Evolutionary conservation across 768 basidiomycete genomes (phyloP).

Genomic region (Cystobasidium ongulense): DNA sequence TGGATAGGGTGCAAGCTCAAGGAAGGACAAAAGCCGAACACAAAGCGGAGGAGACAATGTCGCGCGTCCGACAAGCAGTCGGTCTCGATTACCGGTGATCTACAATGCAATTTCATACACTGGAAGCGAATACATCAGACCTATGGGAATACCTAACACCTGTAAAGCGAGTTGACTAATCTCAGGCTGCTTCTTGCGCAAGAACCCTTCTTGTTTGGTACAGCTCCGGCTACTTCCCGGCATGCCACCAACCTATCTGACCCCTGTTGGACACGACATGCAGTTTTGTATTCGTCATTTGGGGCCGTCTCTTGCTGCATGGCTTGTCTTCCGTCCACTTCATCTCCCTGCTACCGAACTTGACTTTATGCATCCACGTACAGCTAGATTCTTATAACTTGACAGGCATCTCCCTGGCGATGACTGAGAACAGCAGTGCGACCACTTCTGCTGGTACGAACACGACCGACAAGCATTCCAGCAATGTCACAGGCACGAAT

Average conservation of each 20-base stretch:
- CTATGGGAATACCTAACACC: not conserved
- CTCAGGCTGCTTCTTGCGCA: too few relatives aligned
- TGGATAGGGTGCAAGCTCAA: slow-evolving; percentile 56
- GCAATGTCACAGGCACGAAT: not conserved
- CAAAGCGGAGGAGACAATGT: slow-evolving; percentile 59
- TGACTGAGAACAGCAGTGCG: not conserved
- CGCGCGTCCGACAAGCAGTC: slow-evolving; percentile 59
- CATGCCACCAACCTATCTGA: too few relatives aligned
- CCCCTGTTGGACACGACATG: too few relatives aligned
- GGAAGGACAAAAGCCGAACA: slow-evolving; percentile 61
- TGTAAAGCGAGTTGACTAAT: too few relatives aligned
- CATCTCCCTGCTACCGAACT: too few relatives aligned
- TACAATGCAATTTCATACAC: not conserved
- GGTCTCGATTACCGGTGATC: slow-evolving; percentile 51
- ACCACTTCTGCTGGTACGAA: not conserved
- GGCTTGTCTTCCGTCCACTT: not conserved
- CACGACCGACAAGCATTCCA: too few relatives aligned
- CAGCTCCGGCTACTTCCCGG: too few relatives aligned
- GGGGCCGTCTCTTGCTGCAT: too few relatives aligned
- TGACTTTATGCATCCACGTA: too few relatives aligned
- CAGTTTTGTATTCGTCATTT: too few relatives aligned
- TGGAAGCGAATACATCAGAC: not conserved
- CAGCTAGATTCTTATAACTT: too few relatives aligned
- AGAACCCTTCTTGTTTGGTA: too few relatives aligned
- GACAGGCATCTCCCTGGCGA: not conserved